Evolutionary conservation across 192 early-diverging fungal species (phyloP).

Genomic region (Rhizophagus clarus): DNA sequence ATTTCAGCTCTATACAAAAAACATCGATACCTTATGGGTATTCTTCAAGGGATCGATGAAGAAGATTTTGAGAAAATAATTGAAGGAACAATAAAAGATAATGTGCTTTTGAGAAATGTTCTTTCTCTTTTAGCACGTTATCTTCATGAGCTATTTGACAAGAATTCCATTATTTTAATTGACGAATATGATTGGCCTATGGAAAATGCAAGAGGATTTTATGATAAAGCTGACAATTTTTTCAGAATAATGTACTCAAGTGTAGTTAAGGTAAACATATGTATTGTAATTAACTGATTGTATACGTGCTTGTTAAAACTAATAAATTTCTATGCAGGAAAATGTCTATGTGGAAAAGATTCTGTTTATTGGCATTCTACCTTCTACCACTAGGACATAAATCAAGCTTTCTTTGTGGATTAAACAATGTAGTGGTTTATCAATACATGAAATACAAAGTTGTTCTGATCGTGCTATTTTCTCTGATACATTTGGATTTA

Average conservation of each 20-base stretch:
- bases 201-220: constrained; percentile 18
- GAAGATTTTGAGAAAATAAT: background rate
- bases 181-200: constrained; percentile 32
- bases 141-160: background rate
- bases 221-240: background rate
- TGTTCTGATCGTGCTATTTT: background rate
- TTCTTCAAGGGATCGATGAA: background rate
- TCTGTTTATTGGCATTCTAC: background rate
- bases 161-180: constrained; percentile 20
- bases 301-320: no score
- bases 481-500: constrained; percentile 17
- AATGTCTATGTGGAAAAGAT: background rate
- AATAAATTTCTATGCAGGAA: background rate
- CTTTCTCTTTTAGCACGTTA: background rate
- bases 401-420: constrained; percentile 7
- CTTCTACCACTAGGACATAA: constrained; percentile 4
- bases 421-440: background rate
- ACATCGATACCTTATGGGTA: constrained; percentile 1
- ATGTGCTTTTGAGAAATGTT: background rate
- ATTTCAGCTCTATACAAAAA: constrained; percentile 13
- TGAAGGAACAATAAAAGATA: background rate
- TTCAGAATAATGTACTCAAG: constrained; percentile 26
- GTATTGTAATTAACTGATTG: no score
- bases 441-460: constrained; percentile 1
- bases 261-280: constrained; percentile 8